phyloP scores from a whole-genome alignment of 352 stramenopile species.

The Phytophthora pisi region DNA sequence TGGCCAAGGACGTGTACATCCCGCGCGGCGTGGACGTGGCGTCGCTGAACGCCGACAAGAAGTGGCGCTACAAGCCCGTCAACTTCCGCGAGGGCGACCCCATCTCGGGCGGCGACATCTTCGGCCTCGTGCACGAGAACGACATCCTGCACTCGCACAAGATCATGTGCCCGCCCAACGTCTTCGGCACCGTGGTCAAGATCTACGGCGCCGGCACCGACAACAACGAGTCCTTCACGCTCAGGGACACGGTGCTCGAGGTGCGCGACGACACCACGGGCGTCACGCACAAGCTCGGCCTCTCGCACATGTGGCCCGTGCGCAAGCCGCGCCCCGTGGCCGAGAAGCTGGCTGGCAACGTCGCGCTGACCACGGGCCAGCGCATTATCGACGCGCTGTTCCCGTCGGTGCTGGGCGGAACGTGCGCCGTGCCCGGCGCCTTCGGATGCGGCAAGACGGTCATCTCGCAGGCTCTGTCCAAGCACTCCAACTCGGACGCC shows the following conservation, averaged over 20 bases:
- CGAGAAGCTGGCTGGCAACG: constrained; percentile 98
- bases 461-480: constrained; percentile 99
- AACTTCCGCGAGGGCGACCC: constrained; percentile 94
- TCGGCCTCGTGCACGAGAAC: constrained; percentile 99
- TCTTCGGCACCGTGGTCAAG: constrained; percentile 99
- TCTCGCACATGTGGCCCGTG: constrained; percentile 99
- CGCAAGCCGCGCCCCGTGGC: constrained; percentile 97
- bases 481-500: constrained; percentile 99
- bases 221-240: constrained; percentile 95
- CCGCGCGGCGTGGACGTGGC: constrained; percentile 96
- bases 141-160: constrained; percentile 98
- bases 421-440: constrained; percentile 98
- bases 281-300: constrained; percentile 94
- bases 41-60: constrained; percentile 92
- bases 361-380: constrained; percentile 97
- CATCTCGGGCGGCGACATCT: constrained; percentile 98
- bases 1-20: constrained; percentile 97
- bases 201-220: constrained; percentile 97
- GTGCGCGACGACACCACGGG: constrained; percentile 97
- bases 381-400: constrained; percentile 99
- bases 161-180: constrained; percentile 99
- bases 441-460: constrained; percentile 99
- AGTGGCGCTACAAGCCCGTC: constrained; percentile 96
- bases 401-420: constrained; percentile 98
- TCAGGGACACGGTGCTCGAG: constrained; percentile 98